Conservation (phyloP, 2,329 filamentous ascomycete genomes). For the Xylariaceae sp. region DNA sequence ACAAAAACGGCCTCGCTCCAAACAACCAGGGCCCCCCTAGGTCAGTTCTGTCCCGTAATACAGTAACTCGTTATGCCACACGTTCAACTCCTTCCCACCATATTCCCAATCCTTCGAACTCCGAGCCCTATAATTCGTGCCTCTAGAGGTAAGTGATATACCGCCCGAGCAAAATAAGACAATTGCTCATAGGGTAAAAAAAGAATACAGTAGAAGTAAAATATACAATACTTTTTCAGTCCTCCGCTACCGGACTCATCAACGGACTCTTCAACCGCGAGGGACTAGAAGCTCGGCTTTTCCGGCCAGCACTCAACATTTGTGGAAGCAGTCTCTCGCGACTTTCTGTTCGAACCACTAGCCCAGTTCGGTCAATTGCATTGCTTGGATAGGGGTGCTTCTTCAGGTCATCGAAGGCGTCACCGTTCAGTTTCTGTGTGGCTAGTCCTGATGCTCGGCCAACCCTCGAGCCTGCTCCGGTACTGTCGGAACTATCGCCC, state of each 20-base stretch:
- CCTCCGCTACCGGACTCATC: slow-evolving; percentile 53
- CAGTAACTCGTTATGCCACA: too few relatives aligned
- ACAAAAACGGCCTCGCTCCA: too few relatives aligned
- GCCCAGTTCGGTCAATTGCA: slow-evolving; percentile 67
- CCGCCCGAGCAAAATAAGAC: too few relatives aligned
- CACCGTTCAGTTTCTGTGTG: slow-evolving; percentile 63
- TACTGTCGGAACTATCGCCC: slow-evolving; percentile 65
- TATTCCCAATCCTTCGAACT: too few relatives aligned
- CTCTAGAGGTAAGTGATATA: too few relatives aligned
- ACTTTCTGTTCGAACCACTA: slow-evolving; percentile 83
- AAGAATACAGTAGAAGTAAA: not conserved
- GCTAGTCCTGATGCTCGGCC: slow-evolving; percentile 68
- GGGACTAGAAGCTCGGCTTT: slow-evolving; percentile 60
- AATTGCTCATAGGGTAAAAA: too few relatives aligned
- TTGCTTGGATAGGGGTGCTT: slow-evolving; percentile 38
- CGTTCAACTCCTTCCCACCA: too few relatives aligned
- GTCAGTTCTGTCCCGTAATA: too few relatives aligned
- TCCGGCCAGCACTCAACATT: slow-evolving; percentile 58
- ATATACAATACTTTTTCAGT: slow-evolving; percentile 32
- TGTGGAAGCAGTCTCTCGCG: slow-evolving; percentile 72
- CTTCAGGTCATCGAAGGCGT: slow-evolving; percentile 53
- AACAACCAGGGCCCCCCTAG: too few relatives aligned
- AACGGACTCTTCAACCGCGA: slow-evolving; percentile 62
- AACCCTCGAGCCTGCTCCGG: slow-evolving; percentile 48
- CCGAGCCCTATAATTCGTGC: too few relatives aligned